phyloP scores from a whole-genome alignment of 805 yeast genomes.

The Blastobotrys terrestris region DNA sequence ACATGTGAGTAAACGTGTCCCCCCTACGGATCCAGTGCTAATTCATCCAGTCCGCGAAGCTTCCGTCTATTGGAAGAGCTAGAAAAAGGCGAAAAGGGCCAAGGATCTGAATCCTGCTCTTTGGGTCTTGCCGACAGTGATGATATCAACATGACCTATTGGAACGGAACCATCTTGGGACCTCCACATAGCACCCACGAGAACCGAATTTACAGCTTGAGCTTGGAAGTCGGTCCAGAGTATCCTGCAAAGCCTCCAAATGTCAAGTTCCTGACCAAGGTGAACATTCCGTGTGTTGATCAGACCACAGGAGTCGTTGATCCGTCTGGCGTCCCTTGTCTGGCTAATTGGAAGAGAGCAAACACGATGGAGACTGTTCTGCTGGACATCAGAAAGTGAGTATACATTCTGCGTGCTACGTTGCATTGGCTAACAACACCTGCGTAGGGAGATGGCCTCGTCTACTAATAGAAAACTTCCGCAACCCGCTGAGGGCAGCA shows the following conservation, averaged over 20 bases:
- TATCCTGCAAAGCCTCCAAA: slow-evolving; percentile 90
- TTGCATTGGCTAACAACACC: neutral
- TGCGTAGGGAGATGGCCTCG: slow-evolving; percentile 63
- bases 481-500: slow-evolving; percentile 89
- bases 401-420: slow-evolving; percentile 25
- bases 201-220: slow-evolving; percentile 83
- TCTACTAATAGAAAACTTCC: slow-evolving; percentile 74
- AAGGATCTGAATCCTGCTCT: slow-evolving; percentile 94
- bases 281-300: slow-evolving; percentile 91
- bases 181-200: slow-evolving; percentile 92
- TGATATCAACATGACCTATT: slow-evolving; percentile 86
- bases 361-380: slow-evolving; percentile 91
- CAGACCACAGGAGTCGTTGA: slow-evolving; percentile 50
- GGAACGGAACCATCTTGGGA: slow-evolving; percentile 98
- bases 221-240: slow-evolving; percentile 69
- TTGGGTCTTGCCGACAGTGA: slow-evolving; percentile 87
- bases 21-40: neutral
- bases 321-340: slow-evolving; percentile 51
- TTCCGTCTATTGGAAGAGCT: slow-evolving; percentile 92
- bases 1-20: neutral
- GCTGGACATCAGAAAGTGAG: slow-evolving; percentile 63
- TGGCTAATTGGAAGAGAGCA: slow-evolving; percentile 81
- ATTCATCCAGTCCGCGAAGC: slow-evolving; percentile 60
- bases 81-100: slow-evolving; percentile 96
- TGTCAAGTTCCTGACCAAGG: slow-evolving; percentile 72